These are phyloP conservation scores for Miamiensis avidus DNA, from an alignment of 169 alveolate species.

Conservation along the genomic window DNA sequence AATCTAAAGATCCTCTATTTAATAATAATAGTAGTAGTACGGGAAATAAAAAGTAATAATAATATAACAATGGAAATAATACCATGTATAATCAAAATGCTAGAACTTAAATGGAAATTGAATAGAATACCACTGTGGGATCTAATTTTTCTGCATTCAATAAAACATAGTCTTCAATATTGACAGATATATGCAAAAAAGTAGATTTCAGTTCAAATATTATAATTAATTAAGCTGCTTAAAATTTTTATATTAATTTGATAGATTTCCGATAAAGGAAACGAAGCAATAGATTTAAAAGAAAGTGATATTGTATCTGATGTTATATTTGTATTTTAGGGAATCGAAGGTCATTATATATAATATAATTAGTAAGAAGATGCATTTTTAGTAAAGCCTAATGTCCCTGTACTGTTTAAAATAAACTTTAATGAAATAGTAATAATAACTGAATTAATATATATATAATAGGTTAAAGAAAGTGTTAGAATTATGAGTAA, in stretches of 20 bases:
- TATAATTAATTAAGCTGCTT: background rate
- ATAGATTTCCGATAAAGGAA: constrained; percentile 18
- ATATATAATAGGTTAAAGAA: constrained; percentile 16
- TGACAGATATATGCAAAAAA: background rate
- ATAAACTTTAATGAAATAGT: too few relatives aligned
- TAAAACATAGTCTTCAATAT: background rate
- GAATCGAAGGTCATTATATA: constrained; percentile 76
- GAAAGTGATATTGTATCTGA: constrained; percentile 76
- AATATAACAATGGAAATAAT: background rate
- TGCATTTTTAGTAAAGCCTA: constrained; percentile 60
- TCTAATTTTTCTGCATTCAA: background rate
- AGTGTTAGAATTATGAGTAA: constrained; percentile 60
- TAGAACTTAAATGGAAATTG: background rate
- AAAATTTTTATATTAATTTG: background rate
- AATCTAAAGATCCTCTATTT: background rate
- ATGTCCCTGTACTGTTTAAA: constrained; percentile 36
- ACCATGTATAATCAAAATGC: background rate
- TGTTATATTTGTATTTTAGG: constrained; percentile 72
- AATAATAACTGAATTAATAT: too few relatives aligned
- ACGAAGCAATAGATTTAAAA: constrained; percentile 41
- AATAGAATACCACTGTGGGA: background rate
- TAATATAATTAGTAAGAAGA: constrained; percentile 61
- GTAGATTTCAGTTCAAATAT: background rate
- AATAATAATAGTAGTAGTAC: background rate
- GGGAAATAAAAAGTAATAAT: too few relatives aligned